Evolutionary conservation across 2,329 filamentous ascomycete species (phyloP).

Genomic region (Nemania abortiva): DNA sequence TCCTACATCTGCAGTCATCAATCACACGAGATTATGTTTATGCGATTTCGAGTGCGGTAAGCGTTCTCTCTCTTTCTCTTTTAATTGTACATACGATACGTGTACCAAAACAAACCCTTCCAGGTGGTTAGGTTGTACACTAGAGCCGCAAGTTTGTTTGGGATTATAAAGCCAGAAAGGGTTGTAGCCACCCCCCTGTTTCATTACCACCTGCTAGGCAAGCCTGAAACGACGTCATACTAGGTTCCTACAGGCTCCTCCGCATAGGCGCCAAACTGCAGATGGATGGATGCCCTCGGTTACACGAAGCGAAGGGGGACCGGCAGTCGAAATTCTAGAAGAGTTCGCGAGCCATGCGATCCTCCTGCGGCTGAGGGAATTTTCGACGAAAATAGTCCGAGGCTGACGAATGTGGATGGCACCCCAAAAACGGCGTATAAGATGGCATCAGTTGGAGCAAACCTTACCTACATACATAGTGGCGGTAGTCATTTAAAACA

Average conservation of each 20-base stretch:
- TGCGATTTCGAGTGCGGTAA: slow-evolving; percentile 24
- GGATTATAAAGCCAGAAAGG: slow-evolving; percentile 21
- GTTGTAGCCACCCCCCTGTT: slow-evolving; percentile 19
- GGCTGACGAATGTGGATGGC: slow-evolving; percentile 26
- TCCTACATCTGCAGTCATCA: slow-evolving; percentile 38
- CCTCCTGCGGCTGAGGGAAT: slow-evolving; percentile 32
- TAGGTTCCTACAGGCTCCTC: slow-evolving; percentile 6
- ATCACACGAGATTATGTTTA: slow-evolving; percentile 34
- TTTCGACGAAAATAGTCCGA: slow-evolving; percentile 27
- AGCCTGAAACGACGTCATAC: slow-evolving; percentile 39
- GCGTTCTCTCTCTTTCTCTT: not conserved
- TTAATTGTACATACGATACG: too few relatives aligned
- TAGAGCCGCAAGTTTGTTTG: slow-evolving; percentile 6
- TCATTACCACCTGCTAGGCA: slow-evolving; percentile 29
- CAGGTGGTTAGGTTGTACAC: not conserved
- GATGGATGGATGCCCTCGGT: slow-evolving; percentile 17
- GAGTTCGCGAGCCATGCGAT: slow-evolving; percentile 12
- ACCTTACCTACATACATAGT: not conserved
- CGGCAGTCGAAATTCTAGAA: slow-evolving; percentile 36
- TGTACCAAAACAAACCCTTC: slow-evolving; percentile 8
- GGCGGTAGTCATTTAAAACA: not conserved
- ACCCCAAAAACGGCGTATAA: slow-evolving; percentile 12
- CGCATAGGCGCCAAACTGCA: slow-evolving; percentile 27
- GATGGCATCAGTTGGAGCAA: not conserved
- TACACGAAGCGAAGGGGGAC: slow-evolving; percentile 31